Evolutionary conservation across 164 flowering plant species (phyloP).

Genomic region (Nelumbo lutea): DNA sequence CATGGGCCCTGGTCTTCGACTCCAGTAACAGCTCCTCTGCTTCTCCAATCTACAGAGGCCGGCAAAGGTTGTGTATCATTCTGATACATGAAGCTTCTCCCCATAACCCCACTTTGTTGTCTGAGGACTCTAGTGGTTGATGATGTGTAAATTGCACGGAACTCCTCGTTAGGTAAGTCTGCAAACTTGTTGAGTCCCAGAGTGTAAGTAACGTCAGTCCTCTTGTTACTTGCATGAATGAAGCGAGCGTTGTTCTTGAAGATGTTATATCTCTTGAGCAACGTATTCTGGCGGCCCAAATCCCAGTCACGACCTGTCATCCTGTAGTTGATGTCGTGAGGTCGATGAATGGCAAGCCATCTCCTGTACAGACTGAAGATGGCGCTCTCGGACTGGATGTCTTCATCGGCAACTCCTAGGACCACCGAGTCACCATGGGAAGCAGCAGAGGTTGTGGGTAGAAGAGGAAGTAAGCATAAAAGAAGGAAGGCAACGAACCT

Average conservation of each 20-base stretch:
- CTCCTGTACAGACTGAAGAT: conserved; percentile 17
- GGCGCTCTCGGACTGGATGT: conserved; percentile 17
- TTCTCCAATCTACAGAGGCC: conserved; percentile 64
- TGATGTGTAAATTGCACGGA: conserved; percentile 29
- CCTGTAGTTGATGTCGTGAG: conserved; percentile 6
- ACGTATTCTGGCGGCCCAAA: neutral
- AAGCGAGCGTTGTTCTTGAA: conserved; percentile 21
- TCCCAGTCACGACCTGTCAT: neutral
- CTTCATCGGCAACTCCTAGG: conserved; percentile 16
- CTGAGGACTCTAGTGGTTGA: neutral
- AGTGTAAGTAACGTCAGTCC: conserved; percentile 18
- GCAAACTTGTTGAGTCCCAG: conserved; percentile 65
- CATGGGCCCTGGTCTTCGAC: conserved; percentile 71
- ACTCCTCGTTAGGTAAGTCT: conserved; percentile 63
- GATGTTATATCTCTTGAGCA: conserved; percentile 18
- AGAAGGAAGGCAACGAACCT: conserved; percentile 9
- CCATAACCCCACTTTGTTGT: conserved; percentile 16
- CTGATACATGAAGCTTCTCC: conserved; percentile 20
- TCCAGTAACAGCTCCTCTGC: conserved; percentile 48
- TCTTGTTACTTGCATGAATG: conserved; percentile 25
- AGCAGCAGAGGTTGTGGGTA: conserved; percentile 7
- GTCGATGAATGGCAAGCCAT: conserved; percentile 25
- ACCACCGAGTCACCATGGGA: conserved; percentile 3
- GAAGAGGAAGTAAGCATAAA: conserved; percentile 11
- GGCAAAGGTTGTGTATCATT: conserved; percentile 29